These are phyloP conservation scores for Diutina rugosa DNA, from an alignment of 1,139 yeast genomes.

Conservation along the genomic window DNA sequence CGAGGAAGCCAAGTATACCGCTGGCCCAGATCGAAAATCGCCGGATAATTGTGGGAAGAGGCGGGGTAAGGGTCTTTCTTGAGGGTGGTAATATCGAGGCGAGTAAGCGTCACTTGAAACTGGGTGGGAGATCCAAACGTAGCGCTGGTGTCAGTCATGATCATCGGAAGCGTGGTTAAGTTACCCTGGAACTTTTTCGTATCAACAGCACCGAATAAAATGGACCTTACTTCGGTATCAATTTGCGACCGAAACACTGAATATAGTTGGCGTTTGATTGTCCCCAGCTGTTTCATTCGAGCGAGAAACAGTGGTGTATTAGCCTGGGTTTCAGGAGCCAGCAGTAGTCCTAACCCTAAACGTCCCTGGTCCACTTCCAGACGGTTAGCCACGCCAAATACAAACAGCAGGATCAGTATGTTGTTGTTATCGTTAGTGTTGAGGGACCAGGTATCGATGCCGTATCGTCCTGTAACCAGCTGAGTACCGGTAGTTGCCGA, in stretches of 20 bases:
- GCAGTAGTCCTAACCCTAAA: background rate
- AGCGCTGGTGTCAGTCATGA: background rate
- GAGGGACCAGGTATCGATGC: background rate
- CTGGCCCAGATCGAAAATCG: background rate
- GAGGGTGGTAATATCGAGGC: background rate
- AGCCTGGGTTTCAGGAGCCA: background rate
- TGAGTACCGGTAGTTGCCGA: background rate
- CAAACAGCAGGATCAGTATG: background rate
- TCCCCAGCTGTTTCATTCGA: background rate
- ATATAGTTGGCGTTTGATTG: background rate
- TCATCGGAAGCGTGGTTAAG: background rate
- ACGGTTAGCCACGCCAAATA: background rate
- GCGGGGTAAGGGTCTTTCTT: background rate
- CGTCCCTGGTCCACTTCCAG: background rate
- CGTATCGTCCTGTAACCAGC: background rate
- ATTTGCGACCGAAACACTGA: background rate
- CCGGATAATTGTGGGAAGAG: background rate
- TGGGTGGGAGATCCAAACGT: background rate
- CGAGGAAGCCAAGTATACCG: background rate
- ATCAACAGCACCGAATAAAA: background rate
- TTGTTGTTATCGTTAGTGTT: background rate
- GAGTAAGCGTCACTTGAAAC: background rate
- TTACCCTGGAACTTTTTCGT: constrained; percentile 1
- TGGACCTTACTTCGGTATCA: background rate
- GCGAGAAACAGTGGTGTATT: background rate